Conservation (phyloP, 176 grass and related monocot species). For the Triticum urartu region DNA sequence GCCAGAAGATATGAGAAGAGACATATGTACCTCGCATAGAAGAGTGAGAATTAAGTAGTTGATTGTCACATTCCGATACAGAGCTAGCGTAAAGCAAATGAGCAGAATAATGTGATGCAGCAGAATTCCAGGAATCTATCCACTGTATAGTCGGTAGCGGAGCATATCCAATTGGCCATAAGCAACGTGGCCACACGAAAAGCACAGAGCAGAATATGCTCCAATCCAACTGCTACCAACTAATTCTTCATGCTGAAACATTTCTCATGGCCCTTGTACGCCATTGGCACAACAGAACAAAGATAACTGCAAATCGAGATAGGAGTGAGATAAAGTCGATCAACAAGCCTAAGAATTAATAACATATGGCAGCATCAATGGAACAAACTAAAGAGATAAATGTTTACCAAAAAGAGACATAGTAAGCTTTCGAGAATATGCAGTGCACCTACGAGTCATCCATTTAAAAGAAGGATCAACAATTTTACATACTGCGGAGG, state of each 20-base stretch:
- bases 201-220: slow-evolving; percentile 74
- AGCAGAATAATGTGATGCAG: slow-evolving; percentile 93
- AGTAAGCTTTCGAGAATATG: neutral
- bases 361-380: neutral
- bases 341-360: slow-evolving; percentile 5
- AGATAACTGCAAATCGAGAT: slow-evolving; percentile 61
- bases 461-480: neutral
- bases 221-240: slow-evolving; percentile 67
- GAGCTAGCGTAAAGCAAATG: slow-evolving; percentile 85
- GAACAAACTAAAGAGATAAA: neutral
- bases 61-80: slow-evolving; percentile 83
- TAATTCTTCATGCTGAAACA: slow-evolving; percentile 88
- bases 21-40: slow-evolving; percentile 67
- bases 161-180: slow-evolving; percentile 98
- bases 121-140: slow-evolving; percentile 76
- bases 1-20: slow-evolving; percentile 15
- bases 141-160: slow-evolving; percentile 61
- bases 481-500: neutral
- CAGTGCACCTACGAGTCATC: neutral
- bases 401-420: neutral
- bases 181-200: slow-evolving; percentile 94
- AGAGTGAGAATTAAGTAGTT: slow-evolving; percentile 92
- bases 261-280: slow-evolving; percentile 40
- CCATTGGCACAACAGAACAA: slow-evolving; percentile 71
- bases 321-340: slow-evolving; percentile 19